Evolutionary conservation across 768 basidiomycete genomes (phyloP), one percentile per base, ranked within the genome.

Genomic region (Boletus barrowsii): DNA sequence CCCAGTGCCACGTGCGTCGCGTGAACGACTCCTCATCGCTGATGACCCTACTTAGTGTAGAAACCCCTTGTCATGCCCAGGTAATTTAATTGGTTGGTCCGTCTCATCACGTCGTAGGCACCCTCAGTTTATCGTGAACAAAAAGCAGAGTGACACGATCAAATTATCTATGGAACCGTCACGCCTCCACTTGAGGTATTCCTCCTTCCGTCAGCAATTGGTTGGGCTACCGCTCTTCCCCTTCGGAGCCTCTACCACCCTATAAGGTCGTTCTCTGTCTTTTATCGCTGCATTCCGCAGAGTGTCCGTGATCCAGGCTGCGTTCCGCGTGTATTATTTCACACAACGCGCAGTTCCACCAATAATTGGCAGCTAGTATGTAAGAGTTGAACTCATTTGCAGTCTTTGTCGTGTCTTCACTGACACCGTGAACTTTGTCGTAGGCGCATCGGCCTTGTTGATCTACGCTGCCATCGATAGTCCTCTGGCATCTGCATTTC

Each of bases 391-490:
- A n/a, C 37, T 48, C 20, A 33, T 14, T 15, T 42, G 15, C 37
- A 29, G 13, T 1, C 10, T 41, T 14, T 18, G 6, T n/a, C n/a
- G n/a, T n/a, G n/a, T n/a, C n/a, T n/a, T n/a, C n/a, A n/a, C n/a
- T n/a, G n/a, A n/a, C n/a, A n/a, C n/a, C n/a, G n/a, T n/a, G n/a
- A n/a, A n/a, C 10, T 41, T 14, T 18, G 6, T 13, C 18, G 24
- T 61, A 83, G 83, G 79, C 20, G 81, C 81, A 22, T 78, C 78
- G 11, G 82, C 82, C 7, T 77, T 82, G 10, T 71, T 84, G 42
- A 74, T 80, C 30, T 83, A 81, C 54, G 81, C 79, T 17, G 73
- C 76, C 3, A 73, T 83, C 46, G 80, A 83, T 20, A 70, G 73
- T 5, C 81, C 81, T 8, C 62, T 83, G 37, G 77, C 79, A 0